phyloP scores from a whole-genome alignment of 2,329 filamentous ascomycete species.

The Penicillium sp. region DNA sequence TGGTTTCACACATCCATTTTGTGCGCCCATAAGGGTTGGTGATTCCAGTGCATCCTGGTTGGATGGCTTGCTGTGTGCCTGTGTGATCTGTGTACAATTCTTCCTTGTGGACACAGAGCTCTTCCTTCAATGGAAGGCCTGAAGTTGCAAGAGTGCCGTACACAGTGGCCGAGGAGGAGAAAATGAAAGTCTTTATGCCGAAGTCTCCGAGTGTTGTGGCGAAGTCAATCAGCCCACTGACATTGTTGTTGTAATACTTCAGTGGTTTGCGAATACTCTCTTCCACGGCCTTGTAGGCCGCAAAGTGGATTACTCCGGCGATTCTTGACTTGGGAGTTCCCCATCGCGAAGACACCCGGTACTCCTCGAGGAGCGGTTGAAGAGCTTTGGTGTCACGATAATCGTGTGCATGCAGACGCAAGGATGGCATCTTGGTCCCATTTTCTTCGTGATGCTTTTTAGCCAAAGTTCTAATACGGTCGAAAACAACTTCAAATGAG shows the following conservation, averaged over 20 bases:
- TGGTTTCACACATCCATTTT: slow-evolving; percentile 69
- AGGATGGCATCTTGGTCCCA: slow-evolving; percentile 44
- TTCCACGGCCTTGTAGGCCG: slow-evolving; percentile 66
- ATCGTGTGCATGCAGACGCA: slow-evolving; percentile 52
- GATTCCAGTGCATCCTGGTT: slow-evolving; percentile 57
- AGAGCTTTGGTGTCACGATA: slow-evolving; percentile 49
- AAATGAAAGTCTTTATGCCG: slow-evolving; percentile 66
- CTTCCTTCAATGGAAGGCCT: slow-evolving; percentile 56
- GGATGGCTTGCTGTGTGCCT: slow-evolving; percentile 44
- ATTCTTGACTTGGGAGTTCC: slow-evolving; percentile 52
- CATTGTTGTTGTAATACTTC: slow-evolving; percentile 69
- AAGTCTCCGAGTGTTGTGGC: slow-evolving; percentile 59
- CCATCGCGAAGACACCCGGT: slow-evolving; percentile 38
- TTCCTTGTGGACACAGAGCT: slow-evolving; percentile 56
- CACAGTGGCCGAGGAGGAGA: slow-evolving; percentile 68
- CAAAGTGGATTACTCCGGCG: slow-evolving; percentile 68
- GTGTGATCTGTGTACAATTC: slow-evolving; percentile 48
- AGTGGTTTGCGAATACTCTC: slow-evolving; percentile 64
- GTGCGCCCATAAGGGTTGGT: slow-evolving; percentile 67
- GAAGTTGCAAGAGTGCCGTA: slow-evolving; percentile 59
- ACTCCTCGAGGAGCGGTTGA: slow-evolving; percentile 45
- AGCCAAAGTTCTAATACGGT: slow-evolving; percentile 37
- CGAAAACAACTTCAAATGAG: slow-evolving; percentile 37
- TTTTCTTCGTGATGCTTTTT: slow-evolving; percentile 39
- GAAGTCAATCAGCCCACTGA: slow-evolving; percentile 63